phyloP scores from a whole-genome alignment of 1,139 yeast species.

The Groenewaldozyma auringiensis region DNA sequence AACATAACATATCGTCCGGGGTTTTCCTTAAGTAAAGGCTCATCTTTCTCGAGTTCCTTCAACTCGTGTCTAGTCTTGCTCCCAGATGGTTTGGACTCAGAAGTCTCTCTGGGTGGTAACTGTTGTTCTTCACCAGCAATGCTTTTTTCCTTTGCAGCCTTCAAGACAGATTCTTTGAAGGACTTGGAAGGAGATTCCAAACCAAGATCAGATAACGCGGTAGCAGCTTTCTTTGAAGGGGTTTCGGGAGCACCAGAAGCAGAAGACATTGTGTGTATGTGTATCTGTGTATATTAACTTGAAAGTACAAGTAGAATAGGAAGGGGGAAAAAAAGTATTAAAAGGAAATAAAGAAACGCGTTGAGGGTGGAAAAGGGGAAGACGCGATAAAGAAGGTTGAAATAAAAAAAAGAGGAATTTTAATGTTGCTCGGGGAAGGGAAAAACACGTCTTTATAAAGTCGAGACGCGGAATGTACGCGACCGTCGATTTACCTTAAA shows the following conservation, averaged over 20 bases:
- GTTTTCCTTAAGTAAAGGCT: constrained; percentile 84
- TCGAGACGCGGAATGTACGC: constrained; percentile 9
- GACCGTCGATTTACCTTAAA: too few species aligned
- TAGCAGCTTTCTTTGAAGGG: constrained; percentile 35
- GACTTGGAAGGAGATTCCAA: constrained; percentile 20
- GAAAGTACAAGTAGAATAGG: constrained; percentile 4
- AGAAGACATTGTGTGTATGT: constrained; percentile 1
- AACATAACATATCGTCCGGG: constrained; percentile 84
- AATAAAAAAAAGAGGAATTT: constrained; percentile 5
- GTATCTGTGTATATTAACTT: neutral
- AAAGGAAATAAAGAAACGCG: constrained; percentile 8
- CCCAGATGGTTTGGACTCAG: constrained; percentile 5
- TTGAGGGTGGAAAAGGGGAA: neutral
- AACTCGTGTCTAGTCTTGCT: constrained; percentile 34
- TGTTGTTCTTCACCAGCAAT: constrained; percentile 16
- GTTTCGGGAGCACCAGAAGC: constrained; percentile 26
- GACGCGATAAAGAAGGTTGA: constrained; percentile 2
- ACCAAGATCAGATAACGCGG: constrained; percentile 29
- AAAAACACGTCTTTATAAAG: constrained; percentile 7
- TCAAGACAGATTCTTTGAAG: constrained; percentile 20
- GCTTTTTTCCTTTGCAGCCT: constrained; percentile 7
- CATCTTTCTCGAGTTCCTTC: constrained; percentile 74
- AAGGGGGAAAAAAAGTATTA: constrained; percentile 6
- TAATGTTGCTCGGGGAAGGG: constrained; percentile 6
- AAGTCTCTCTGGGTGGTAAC: constrained; percentile 14